Percentiles rank a stretch among this genome's conserved stretches.
phyloP scores from a whole-genome alignment of 1,139 yeast genomes.

The Kurtzmaniella quercitrusa region DNA sequence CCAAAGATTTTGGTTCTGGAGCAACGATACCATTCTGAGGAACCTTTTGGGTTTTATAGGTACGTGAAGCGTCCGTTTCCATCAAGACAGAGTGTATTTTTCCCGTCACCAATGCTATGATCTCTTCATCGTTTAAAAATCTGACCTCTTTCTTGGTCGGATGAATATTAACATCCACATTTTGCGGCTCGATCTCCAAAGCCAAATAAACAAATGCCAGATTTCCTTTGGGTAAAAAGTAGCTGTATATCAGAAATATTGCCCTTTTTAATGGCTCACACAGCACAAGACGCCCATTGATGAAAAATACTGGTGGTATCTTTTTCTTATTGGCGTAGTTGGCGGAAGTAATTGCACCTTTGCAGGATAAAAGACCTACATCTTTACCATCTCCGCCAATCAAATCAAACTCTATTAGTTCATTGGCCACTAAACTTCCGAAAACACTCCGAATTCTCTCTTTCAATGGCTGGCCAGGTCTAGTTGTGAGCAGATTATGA shows the following conservation, averaged over 20 bases:
- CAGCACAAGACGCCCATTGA: constrained; percentile 76
- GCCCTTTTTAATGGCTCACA: constrained; percentile 81
- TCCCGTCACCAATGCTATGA: constrained; percentile 56
- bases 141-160: constrained; percentile 94
- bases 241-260: constrained; percentile 56
- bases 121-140: constrained; percentile 82
- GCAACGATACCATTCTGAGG: constrained; percentile 23
- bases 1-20: constrained; percentile 13
- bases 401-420: constrained; percentile 47
- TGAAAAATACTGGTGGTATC: constrained; percentile 70
- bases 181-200: constrained; percentile 58
- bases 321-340: constrained; percentile 69
- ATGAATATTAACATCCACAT: constrained; percentile 89
- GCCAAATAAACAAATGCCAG: constrained; percentile 77
- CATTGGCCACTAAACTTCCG: constrained; percentile 68
- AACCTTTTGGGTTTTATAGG: constrained; percentile 63
- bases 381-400: constrained; percentile 9
- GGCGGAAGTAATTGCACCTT: constrained; percentile 68
- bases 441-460: constrained; percentile 75
- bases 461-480: constrained; percentile 41
- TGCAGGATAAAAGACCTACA: constrained; percentile 47
- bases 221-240: constrained; percentile 75
- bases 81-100: constrained; percentile 49
- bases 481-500: constrained; percentile 51
- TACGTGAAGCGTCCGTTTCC: constrained; percentile 64